phyloP scores from a whole-genome alignment of 179 eudicot species.

The Beta macrorhiza region DNA sequence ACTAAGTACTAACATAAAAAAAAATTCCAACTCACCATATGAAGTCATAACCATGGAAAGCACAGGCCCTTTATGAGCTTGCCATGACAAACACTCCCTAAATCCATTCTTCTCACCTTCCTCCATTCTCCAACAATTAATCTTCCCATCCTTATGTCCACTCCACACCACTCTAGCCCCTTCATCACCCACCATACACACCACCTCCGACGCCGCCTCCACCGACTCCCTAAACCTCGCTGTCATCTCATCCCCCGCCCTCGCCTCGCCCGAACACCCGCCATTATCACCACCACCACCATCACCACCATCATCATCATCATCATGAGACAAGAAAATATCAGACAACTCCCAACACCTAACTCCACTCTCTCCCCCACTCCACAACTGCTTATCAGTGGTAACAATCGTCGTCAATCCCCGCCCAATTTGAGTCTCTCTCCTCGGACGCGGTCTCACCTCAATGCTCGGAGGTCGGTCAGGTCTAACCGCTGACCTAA shows the following conservation, averaged over 20 bases:
- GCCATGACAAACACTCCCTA: constrained; percentile 71
- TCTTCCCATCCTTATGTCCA: constrained; percentile 80
- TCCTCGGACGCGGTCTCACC: constrained; percentile 56
- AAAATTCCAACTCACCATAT: constrained; percentile 49
- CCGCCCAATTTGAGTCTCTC: constrained; percentile 56
- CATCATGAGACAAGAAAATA: constrained; percentile 35
- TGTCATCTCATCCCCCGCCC: constrained; percentile 57
- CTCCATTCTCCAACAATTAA: constrained; percentile 77
- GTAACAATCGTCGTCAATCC: constrained; percentile 45
- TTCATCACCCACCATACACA: constrained; percentile 60
- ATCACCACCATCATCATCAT: constrained; percentile 20
- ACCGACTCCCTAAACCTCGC: constrained; percentile 49
- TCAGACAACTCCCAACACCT: constrained; percentile 63
- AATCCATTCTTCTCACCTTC: constrained; percentile 37
- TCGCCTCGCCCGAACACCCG: constrained; percentile 22
- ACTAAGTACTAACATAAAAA: neutral
- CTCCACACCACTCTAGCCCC: constrained; percentile 74
- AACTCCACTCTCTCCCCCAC: constrained; percentile 65
- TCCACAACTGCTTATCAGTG: constrained; percentile 64
- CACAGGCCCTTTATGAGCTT: constrained; percentile 78
- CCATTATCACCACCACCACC: constrained; percentile 14
- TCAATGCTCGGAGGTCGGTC: constrained; percentile 61
- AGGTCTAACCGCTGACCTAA: constrained; percentile 40
- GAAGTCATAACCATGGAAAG: constrained; percentile 61
- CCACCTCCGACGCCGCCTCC: constrained; percentile 38